Base-by-base conservation (phyloP, 2,329 filamentous ascomycete genomes). In the Epichloe coenophiala region DNA sequence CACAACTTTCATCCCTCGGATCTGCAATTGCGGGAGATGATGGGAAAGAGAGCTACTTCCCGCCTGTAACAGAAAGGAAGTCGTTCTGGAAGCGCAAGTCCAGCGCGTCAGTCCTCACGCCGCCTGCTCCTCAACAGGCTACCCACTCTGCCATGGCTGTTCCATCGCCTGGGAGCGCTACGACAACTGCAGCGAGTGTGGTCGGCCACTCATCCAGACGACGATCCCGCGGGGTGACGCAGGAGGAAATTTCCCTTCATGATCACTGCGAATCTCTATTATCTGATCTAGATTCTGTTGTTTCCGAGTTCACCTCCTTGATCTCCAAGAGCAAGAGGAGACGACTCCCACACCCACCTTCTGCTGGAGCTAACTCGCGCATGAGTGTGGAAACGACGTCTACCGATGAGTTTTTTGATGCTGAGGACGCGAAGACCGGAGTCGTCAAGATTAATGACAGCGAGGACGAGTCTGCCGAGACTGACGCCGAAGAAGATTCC, bases 381-480 rank as follows among this genome's bases (percentile, higher is more conserved):
- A 73, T 77, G 60, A 95, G 89, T 61, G 79, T 94, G 49, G 90
- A 95, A 55, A 95, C 89, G 0, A 76, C 83, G 4, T 77, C 77
- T 21, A 84, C 86, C 2, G 87, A 95, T 51, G 91, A 97, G 63
- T 98, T 97, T 97, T 98, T 96, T 59, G 93, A 98, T 64, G 93
- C 93, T 1, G 82, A 85, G 60, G 77, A 78, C 57, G 71, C 68
- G 23, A 70, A 70, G 15, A 81, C 83, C 7, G 82, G 86, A 50
- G 73, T 95, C 8, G 73, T 95, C 55, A 83, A 83, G 46, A 91
- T 96, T 48, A 67, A 73, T 53, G 80, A 78, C 44, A 87, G 81
- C 60, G 86, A 86, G 47, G 82, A 84, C 48, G 84, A 86, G 54
- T 57, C 51, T 17, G 42, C 55, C 11, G 49, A 53, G 41, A 54